phyloP scores from a whole-genome alignment of 2,329 filamentous ascomycete species.

The Dendrostoma leiphaemia region DNA sequence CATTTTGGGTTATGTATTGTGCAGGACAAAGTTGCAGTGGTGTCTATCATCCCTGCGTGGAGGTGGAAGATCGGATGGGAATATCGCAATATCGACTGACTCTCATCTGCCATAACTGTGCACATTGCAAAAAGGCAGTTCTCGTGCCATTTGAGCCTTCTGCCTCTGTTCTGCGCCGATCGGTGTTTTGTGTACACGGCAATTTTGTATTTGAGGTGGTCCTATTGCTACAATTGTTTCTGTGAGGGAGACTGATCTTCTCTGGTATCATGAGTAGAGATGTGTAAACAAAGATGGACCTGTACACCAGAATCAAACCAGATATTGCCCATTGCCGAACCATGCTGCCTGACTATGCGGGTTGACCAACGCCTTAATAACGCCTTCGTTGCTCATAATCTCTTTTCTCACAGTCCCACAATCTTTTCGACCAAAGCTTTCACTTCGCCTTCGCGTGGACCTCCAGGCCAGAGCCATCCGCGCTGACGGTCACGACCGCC shows the following conservation, averaged over 20 bases:
- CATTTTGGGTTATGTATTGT: too few species aligned
- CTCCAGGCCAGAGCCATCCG: constrained; percentile 57
- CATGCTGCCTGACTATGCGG: neutral
- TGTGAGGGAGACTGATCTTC: neutral
- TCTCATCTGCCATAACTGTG: too few species aligned
- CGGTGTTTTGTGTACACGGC: too few species aligned
- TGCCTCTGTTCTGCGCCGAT: too few species aligned
- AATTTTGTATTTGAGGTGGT: neutral
- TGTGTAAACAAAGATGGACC: neutral
- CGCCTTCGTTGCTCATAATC: constrained; percentile 2
- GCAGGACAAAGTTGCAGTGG: too few species aligned
- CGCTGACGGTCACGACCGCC: constrained; percentile 67
- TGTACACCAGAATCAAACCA: neutral
- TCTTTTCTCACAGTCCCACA: too few species aligned
- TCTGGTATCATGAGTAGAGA: constrained; percentile 17
- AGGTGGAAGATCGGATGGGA: too few species aligned
- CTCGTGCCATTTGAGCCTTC: too few species aligned
- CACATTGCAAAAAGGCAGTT: too few species aligned
- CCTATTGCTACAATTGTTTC: neutral
- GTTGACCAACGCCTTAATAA: neutral
- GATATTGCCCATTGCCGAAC: neutral
- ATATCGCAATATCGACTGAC: too few species aligned
- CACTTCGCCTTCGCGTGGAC: constrained; percentile 32
- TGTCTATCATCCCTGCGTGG: too few species aligned
- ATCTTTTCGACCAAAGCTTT: neutral